Conservation (phyloP, 1,139 yeast genomes). For the Kodamaea plutei region DNA sequence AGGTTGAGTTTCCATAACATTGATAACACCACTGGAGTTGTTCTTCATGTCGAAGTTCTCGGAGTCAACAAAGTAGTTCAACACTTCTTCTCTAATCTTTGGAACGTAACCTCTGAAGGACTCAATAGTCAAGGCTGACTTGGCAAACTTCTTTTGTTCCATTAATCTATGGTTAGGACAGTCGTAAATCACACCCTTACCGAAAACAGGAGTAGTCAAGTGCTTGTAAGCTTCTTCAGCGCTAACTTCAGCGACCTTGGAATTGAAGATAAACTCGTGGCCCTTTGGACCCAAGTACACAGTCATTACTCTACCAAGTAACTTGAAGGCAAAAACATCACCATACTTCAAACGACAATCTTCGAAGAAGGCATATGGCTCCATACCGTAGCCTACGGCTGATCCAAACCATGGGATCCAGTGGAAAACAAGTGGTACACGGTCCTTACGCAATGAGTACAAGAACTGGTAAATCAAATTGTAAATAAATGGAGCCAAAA, state of each 20-base stretch:
- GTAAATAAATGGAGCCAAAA: conserved; percentile 50
- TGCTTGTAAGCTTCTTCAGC: conserved; percentile 97
- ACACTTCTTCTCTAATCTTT: conserved; percentile 72
- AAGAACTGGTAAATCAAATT: conserved; percentile 67
- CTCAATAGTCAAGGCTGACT: conserved; percentile 80
- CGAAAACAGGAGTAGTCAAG: conserved; percentile 95
- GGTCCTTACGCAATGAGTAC: conserved; percentile 68
- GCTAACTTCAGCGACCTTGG: conserved; percentile 82
- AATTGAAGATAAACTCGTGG: conserved; percentile 92
- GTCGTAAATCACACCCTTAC: conserved; percentile 95
- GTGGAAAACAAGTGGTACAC: conserved; percentile 87
- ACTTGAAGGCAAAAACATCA: conserved; percentile 83
- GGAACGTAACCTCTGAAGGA: conserved; percentile 87
- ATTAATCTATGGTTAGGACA: conserved; percentile 89
- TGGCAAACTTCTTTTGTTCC: conserved; percentile 98
- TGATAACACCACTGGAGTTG: conserved; percentile 48
- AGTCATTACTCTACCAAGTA: conserved; percentile 90
- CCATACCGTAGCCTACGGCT: conserved; percentile 83
- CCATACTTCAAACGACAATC: conserved; percentile 78
- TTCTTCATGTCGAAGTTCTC: conserved; percentile 39
- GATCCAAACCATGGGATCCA: conserved; percentile 97
- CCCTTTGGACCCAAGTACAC: conserved; percentile 97
- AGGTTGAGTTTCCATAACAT: conserved; percentile 84
- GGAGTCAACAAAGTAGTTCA: conserved; percentile 54
- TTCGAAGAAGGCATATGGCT: conserved; percentile 86